A percentile compares a stretch with the other conserved stretches of the same genome.
Conservation (phyloP, 331 rosid species). For the Malus hybrid region DNA sequence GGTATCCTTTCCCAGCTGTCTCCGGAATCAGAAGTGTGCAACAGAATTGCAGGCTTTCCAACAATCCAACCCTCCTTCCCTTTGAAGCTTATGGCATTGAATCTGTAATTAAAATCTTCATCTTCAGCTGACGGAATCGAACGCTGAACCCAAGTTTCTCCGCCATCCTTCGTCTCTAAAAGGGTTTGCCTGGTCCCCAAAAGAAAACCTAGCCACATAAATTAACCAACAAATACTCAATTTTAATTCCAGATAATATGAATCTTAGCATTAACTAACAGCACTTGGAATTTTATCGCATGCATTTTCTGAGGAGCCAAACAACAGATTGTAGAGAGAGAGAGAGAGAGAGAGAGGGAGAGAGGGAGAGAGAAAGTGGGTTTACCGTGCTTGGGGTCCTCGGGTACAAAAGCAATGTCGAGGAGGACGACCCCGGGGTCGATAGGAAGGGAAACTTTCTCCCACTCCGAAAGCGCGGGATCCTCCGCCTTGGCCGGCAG, state of each 20-base stretch:
- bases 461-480: conserved; percentile 69
- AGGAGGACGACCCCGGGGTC: conserved; percentile 98
- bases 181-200: conserved; percentile 89
- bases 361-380: background rate
- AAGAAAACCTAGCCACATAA: conserved; percentile 58
- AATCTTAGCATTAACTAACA: background rate
- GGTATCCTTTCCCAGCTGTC: conserved; percentile 91
- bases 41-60: conserved; percentile 83
- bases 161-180: conserved; percentile 93
- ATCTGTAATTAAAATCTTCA: conserved; percentile 89
- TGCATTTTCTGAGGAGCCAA: background rate
- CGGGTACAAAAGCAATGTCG: conserved; percentile 90
- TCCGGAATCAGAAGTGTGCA: conserved; percentile 87
- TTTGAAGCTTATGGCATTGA: conserved; percentile 82
- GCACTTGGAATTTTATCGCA: background rate
- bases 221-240: background rate
- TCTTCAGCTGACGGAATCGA: conserved; percentile 96
- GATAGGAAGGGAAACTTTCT: conserved; percentile 69
- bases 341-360: background rate
- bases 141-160: conserved; percentile 77
- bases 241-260: background rate
- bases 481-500: conserved; percentile 53
- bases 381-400: conserved; percentile 61
- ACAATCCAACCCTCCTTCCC: conserved; percentile 98
- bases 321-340: background rate